A percentile compares a stretch with the other conserved stretches of the same genome.
Evolutionary conservation across 805 yeast genomes (phyloP).

Genomic region (Candida jianshihensis): DNA sequence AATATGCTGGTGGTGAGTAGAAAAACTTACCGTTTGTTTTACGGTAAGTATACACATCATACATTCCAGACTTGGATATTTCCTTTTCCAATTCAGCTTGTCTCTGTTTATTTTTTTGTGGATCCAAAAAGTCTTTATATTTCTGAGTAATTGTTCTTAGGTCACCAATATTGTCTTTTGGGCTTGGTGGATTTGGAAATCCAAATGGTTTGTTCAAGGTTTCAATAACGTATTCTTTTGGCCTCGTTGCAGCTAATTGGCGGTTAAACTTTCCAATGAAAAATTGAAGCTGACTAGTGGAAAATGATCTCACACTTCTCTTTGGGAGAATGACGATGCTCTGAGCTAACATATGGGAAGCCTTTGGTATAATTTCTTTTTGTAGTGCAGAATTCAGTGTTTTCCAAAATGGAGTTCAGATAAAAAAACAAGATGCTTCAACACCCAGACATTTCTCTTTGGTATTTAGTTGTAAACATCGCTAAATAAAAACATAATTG

Average conservation of each 20-base stretch:
- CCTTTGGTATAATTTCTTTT: too few relatives aligned
- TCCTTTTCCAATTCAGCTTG: constrained; percentile 53
- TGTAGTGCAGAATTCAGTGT: too few relatives aligned
- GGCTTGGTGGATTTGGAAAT: constrained; percentile 28
- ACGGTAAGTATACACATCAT: constrained; percentile 54
- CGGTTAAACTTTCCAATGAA: constrained; percentile 27
- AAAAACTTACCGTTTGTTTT: constrained; percentile 83
- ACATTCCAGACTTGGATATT: constrained; percentile 61
- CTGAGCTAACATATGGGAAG: too few relatives aligned
- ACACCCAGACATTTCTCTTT: too few relatives aligned
- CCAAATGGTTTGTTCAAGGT: constrained; percentile 44
- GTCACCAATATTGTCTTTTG: constrained; percentile 35
- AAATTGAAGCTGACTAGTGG: not conserved
- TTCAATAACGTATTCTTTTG: constrained; percentile 27
- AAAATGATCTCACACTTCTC: too few relatives aligned
- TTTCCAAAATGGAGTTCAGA: too few relatives aligned
- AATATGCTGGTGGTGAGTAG: constrained; percentile 72
- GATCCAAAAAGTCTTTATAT: constrained; percentile 41
- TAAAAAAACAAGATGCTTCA: too few relatives aligned
- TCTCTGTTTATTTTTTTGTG: constrained; percentile 39
- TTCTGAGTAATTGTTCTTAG: constrained; percentile 28
- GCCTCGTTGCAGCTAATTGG: constrained; percentile 30
- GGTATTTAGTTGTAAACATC: too few relatives aligned
- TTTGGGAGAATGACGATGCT: too few relatives aligned
- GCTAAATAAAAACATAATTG: too few relatives aligned